These are phyloP conservation scores for Artomyces pyxidatus DNA, from an alignment of 768 basidiomycete species.

Conservation along the genomic window DNA sequence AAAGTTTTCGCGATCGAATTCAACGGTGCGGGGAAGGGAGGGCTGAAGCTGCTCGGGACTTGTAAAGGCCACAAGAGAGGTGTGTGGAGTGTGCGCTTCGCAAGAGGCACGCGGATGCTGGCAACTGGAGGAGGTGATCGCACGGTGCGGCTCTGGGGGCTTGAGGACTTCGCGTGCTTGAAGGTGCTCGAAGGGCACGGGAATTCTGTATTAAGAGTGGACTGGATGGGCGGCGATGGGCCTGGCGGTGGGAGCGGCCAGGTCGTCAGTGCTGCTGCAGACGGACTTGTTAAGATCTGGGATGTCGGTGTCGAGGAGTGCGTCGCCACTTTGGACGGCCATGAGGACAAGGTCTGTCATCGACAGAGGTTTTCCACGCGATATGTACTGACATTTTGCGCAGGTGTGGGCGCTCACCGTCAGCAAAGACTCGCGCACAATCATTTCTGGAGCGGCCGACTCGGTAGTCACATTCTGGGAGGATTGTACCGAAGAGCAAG, in stretches of 20 bases:
- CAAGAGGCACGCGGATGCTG: conserved; percentile 70
- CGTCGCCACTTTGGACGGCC: conserved; percentile 85
- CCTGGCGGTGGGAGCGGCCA: conserved; percentile 30
- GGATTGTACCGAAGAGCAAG: conserved; percentile 84
- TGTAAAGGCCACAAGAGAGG: conserved; percentile 97
- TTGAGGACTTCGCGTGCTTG: conserved; percentile 89
- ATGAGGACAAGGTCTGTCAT: conserved; percentile 83
- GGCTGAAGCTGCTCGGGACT: conserved; percentile 70
- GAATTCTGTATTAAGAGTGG: conserved; percentile 90
- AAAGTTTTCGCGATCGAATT: conserved; percentile 82
- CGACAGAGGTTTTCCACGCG: not conserved
- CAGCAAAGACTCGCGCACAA: conserved; percentile 68
- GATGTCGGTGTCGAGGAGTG: conserved; percentile 86
- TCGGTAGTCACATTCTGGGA: conserved; percentile 95
- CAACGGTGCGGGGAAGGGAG: conserved; percentile 38
- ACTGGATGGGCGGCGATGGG: conserved; percentile 74
- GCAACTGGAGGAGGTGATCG: conserved; percentile 95
- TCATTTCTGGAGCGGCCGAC: conserved; percentile 94
- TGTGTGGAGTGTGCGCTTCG: conserved; percentile 91
- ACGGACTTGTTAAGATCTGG: conserved; percentile 96
- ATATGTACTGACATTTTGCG: not conserved
- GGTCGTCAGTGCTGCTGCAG: conserved; percentile 84
- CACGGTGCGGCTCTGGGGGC: conserved; percentile 88
- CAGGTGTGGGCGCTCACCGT: conserved; percentile 93
- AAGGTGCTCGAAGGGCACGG: conserved; percentile 98